A percentile compares a stretch with the other conserved stretches of the same genome.
Conservation (phyloP, 2,329 filamentous ascomycete genomes). For the Xylariales sp. region DNA sequence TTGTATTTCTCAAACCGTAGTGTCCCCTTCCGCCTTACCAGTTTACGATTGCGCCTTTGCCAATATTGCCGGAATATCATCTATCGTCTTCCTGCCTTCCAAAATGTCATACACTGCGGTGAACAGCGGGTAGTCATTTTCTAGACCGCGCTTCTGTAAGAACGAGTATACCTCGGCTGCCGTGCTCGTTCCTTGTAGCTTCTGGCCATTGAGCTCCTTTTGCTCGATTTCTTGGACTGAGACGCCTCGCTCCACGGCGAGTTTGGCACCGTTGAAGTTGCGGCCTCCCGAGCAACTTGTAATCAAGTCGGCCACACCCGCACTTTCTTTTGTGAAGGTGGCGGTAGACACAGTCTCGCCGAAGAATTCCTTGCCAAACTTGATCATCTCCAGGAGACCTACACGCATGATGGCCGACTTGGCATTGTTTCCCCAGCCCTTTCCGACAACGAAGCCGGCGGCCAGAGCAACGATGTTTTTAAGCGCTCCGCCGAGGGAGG, state of each 20-base stretch:
- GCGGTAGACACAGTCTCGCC: slow-evolving; percentile 79
- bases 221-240: slow-evolving; percentile 88
- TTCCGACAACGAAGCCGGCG: slow-evolving; percentile 93
- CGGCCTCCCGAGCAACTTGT: slow-evolving; percentile 92
- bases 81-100: slow-evolving; percentile 78
- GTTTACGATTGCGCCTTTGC: slow-evolving; percentile 43
- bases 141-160: slow-evolving; percentile 79
- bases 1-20: slow-evolving; percentile 24
- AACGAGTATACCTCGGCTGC: slow-evolving; percentile 93
- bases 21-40: slow-evolving; percentile 1
- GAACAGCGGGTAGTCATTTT: slow-evolving; percentile 90
- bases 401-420: slow-evolving; percentile 99
- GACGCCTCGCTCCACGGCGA: slow-evolving; percentile 82
- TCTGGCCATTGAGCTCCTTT: slow-evolving; percentile 93
- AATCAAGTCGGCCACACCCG: slow-evolving; percentile 94
- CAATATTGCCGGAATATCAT: slow-evolving; percentile 82
- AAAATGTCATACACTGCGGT: slow-evolving; percentile 88
- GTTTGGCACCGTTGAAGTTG: slow-evolving; percentile 94
- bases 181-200: slow-evolving; percentile 94
- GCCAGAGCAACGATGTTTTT: slow-evolving; percentile 98
- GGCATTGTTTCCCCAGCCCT: slow-evolving; percentile 98
- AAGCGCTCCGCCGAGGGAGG: slow-evolving; percentile 91
- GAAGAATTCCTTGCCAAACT: slow-evolving; percentile 95
- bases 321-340: slow-evolving; percentile 97
- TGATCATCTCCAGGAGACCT: slow-evolving; percentile 94